phyloP scores from a whole-genome alignment of 805 yeast species.

The Monosporozyma aerobia region DNA sequence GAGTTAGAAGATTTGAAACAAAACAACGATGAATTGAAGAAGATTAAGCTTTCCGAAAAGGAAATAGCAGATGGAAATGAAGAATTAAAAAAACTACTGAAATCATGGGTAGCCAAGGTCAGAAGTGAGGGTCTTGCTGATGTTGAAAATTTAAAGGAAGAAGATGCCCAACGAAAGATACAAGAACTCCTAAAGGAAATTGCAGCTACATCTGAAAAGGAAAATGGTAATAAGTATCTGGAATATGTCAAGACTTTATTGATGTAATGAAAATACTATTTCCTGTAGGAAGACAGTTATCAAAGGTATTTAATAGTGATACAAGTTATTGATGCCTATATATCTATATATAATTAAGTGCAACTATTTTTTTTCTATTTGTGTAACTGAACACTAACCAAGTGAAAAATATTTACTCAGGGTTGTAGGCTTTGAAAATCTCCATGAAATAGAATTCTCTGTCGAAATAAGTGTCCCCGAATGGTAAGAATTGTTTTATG shows the following conservation, averaged over 20 bases:
- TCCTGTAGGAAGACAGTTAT: background rate
- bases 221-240: slow-evolving; percentile 12
- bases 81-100: slow-evolving; percentile 39
- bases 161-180: slow-evolving; percentile 24
- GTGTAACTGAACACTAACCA: background rate
- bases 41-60: slow-evolving; percentile 38
- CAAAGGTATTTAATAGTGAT: background rate
- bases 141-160: slow-evolving; percentile 26
- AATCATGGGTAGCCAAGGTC: slow-evolving; percentile 44
- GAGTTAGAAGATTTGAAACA: slow-evolving; percentile 64
- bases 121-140: slow-evolving; percentile 22
- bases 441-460: slow-evolving; percentile 40
- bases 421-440: slow-evolving; percentile 1
- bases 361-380: background rate
- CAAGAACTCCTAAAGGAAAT: slow-evolving; percentile 16
- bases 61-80: slow-evolving; percentile 45
- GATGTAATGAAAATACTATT: slow-evolving; percentile 5
- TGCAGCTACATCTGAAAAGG: slow-evolving; percentile 8
- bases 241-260: slow-evolving; percentile 15
- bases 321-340: background rate
- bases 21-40: slow-evolving; percentile 38
- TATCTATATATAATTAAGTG: background rate
- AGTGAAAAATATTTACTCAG: background rate
- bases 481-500: slow-evolving; percentile 43
- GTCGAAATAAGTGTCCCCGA: slow-evolving; percentile 39